These are phyloP conservation scores for Salmacisia buchloeana DNA, from an alignment of 1,284 basidiomycete genomes.

Conservation along the genomic window DNA sequence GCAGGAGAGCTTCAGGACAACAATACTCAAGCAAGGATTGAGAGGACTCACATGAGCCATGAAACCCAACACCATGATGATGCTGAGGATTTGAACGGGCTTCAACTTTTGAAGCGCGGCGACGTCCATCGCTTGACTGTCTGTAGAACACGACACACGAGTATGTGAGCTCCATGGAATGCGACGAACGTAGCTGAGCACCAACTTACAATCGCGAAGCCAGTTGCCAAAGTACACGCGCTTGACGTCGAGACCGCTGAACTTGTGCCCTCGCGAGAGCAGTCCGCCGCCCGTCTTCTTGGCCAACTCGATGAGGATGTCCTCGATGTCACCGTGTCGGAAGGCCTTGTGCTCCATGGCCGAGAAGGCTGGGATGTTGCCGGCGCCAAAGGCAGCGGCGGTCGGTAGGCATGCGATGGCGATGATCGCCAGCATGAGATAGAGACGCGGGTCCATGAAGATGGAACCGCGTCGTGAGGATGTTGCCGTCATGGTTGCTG, in stretches of 20 bases:
- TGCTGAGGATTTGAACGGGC: constrained; percentile 72
- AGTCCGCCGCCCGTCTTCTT: constrained; percentile 36
- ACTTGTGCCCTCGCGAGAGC: constrained; percentile 34
- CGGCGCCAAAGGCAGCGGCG: constrained; percentile 32
- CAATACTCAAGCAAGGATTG: constrained; percentile 61
- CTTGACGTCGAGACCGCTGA: constrained; percentile 45
- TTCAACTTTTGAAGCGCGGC: constrained; percentile 56
- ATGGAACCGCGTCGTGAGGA: background rate
- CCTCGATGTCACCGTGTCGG: constrained; percentile 42
- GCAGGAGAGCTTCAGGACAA: no score
- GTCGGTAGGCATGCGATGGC: background rate
- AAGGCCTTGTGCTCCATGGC: constrained; percentile 41
- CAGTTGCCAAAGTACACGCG: constrained; percentile 47
- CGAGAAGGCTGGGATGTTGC: constrained; percentile 39
- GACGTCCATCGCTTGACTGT: constrained; percentile 55
- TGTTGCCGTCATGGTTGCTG: background rate
- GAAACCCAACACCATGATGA: constrained; percentile 62
- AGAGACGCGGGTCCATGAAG: background rate
- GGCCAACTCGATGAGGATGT: constrained; percentile 34
- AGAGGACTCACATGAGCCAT: constrained; percentile 27
- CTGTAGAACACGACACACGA: constrained; percentile 12
- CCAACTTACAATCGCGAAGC: constrained; percentile 22
- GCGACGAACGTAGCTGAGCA: background rate
- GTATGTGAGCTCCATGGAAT: background rate
- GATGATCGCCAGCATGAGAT: background rate